Conservation (phyloP, 305 asterid genomes). For the Fraxinus sp. region DNA sequence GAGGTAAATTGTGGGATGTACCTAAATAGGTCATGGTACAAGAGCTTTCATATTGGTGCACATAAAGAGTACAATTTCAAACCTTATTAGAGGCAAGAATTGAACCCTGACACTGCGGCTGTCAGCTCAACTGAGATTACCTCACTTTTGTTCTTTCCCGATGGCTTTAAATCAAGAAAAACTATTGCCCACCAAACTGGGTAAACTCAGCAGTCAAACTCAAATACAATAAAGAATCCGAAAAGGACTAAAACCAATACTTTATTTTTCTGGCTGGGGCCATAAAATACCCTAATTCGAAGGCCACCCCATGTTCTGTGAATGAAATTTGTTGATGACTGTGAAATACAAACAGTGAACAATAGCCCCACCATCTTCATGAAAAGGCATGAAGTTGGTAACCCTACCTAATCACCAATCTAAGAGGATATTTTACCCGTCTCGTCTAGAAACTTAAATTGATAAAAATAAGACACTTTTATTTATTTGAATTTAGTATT, state of each 20-base stretch:
- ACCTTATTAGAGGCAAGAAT: too few relatives aligned
- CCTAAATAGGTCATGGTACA: too few relatives aligned
- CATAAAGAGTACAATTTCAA: too few relatives aligned
- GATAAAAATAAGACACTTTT: neutral
- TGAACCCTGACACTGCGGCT: too few relatives aligned
- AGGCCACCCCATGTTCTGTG: conserved; percentile 60
- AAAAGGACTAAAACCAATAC: neutral
- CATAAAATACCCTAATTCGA: conserved; percentile 27
- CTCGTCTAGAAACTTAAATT: neutral
- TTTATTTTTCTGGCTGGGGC: neutral
- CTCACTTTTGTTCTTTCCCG: too few relatives aligned
- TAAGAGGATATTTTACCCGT: neutral
- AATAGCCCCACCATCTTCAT: conserved; percentile 36
- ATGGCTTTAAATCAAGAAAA: neutral
- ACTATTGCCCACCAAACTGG: neutral
- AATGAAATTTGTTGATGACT: conserved; percentile 36
- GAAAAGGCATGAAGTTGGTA: neutral
- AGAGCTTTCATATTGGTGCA: too few relatives aligned
- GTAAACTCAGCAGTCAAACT: neutral
- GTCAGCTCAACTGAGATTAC: too few relatives aligned
- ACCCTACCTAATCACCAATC: conserved; percentile 10
- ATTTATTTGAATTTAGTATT: too few relatives aligned
- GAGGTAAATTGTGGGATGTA: too few relatives aligned
- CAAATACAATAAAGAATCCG: neutral
- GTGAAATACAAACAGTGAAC: conserved; percentile 19